Conservation (phyloP, 768 basidiomycete species). For the Collybiopsis luxurians region DNA sequence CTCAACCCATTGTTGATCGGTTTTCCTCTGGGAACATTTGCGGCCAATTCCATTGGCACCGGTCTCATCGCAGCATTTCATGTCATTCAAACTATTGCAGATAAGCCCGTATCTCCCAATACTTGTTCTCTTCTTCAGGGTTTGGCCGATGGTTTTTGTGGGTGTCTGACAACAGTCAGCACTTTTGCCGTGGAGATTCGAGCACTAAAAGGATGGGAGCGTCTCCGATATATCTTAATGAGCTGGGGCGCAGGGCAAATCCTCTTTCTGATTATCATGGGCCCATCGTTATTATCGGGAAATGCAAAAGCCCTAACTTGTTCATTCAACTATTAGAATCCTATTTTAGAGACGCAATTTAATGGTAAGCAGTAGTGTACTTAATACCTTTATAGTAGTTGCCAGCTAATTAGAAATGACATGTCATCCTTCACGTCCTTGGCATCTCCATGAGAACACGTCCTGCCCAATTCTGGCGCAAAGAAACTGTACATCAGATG, state of each 20-base stretch:
- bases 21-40: slow-evolving; percentile 78
- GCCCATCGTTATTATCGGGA: slow-evolving; percentile 55
- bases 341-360: background rate
- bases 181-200: slow-evolving; percentile 85
- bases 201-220: slow-evolving; percentile 52
- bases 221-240: slow-evolving; percentile 62
- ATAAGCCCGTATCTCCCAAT: slow-evolving; percentile 39
- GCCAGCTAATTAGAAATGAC: no score
- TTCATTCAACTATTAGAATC: slow-evolving; percentile 28
- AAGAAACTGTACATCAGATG: slow-evolving; percentile 53
- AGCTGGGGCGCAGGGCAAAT: slow-evolving; percentile 74
- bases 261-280: slow-evolving; percentile 69
- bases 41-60: slow-evolving; percentile 76
- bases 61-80: slow-evolving; percentile 75
- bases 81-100: slow-evolving; percentile 58
- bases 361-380: background rate
- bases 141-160: slow-evolving; percentile 89
- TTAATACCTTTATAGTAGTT: background rate
- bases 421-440: background rate
- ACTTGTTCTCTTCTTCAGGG: slow-evolving; percentile 79
- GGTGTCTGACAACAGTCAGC: slow-evolving; percentile 90
- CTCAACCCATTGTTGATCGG: slow-evolving; percentile 64
- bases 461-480: slow-evolving; percentile 72
- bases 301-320: slow-evolving; percentile 49
- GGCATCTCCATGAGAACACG: slow-evolving; percentile 32